Base-by-base conservation (phyloP, 192 early-diverging fungal species). In the Podila horticola region DNA sequence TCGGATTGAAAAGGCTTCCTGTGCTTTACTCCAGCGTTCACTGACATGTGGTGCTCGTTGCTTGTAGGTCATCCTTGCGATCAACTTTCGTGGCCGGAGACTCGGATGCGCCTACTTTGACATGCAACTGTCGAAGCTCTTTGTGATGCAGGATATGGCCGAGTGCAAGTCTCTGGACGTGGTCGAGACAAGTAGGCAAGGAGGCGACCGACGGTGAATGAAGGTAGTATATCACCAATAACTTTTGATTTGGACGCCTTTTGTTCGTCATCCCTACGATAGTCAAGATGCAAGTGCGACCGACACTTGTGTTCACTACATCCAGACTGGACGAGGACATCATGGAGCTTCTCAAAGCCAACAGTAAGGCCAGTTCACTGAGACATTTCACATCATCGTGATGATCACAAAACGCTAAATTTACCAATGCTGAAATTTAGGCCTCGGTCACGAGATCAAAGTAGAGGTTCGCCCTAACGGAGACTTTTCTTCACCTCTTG, bases 51-150 rank as follows among this genome's bases (percentile, higher is more conserved):
- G 41, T 45, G 0, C 41, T 45, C 2, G 34, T 45, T 45, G 41
- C 41, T 45, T 45, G 60, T 59, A 86, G 83, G 49, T 82, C 12
- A 82, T 84, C 20, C 59, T 86, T 66, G 85, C 83, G 2, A 38
- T 86, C 22, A 84, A 69, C 60, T 49, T 69, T 11, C 68, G 55
- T 22, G 67, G 79, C 0, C 55, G 74, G 19, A 72, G 64, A 29
- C 34, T 86, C 20, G 85, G 85, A 31, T 82, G 83, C 19, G 66
- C 85, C 7, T 86, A 84, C 50, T 86, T 76, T 30, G 79, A 82
- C 58, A 66, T 50, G 2, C 48, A 64, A 5, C 38, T 48, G 15
- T 55, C 63, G 6, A 83, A 74, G 52, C 66, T 86, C n/a, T 82
- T 73, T 58, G 66, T 86, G 15, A 86, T 86, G 85, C 68, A 86